A percentile compares a stretch with the other conserved stretches of the same genome.
phyloP scores from a whole-genome alignment of 495 filamentous ascomycete genomes.

The Pyrenula massariospora region DNA sequence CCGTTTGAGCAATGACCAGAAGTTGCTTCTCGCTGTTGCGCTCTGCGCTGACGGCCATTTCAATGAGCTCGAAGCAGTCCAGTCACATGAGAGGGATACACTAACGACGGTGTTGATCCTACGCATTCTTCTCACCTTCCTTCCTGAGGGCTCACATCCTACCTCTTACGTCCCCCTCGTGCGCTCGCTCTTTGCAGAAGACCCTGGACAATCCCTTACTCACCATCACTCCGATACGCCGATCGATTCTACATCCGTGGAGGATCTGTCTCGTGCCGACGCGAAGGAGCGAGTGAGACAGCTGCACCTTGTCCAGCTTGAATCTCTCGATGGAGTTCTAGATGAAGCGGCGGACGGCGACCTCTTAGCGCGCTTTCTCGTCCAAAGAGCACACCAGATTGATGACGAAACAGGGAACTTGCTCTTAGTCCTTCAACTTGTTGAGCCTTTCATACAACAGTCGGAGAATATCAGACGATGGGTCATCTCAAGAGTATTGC shows the following conservation, averaged over 20 bases:
- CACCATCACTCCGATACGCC: conserved; percentile 1
- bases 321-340: conserved; percentile 31
- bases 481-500: conserved; percentile 68
- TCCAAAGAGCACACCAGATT: conserved; percentile 63
- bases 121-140: conserved; percentile 72
- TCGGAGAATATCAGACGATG: conserved; percentile 56
- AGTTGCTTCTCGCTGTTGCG: conserved; percentile 34
- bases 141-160: conserved; percentile 67
- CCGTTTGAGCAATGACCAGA: conserved; percentile 17
- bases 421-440: conserved; percentile 55
- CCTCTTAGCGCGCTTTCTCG: conserved; percentile 54
- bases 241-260: conserved; percentile 48
- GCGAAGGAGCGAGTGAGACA: conserved; percentile 60
- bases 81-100: conserved; percentile 42
- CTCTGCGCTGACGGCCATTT: conserved; percentile 44
- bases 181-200: conserved; percentile 36
- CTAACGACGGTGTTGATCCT: conserved; percentile 58
- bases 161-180: conserved; percentile 50
- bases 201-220: conserved; percentile 15
- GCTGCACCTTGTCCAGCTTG: conserved; percentile 54
- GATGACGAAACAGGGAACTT: conserved; percentile 71
- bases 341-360: conserved; percentile 34
- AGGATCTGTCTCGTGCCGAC: conserved; percentile 48
- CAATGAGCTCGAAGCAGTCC: conserved; percentile 46
- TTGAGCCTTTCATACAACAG: conserved; percentile 63